A percentile compares a stretch with the other conserved stretches of the same genome.
phyloP scores from a whole-genome alignment of 805 yeast species.

The Debaryomyces prosopidis region DNA sequence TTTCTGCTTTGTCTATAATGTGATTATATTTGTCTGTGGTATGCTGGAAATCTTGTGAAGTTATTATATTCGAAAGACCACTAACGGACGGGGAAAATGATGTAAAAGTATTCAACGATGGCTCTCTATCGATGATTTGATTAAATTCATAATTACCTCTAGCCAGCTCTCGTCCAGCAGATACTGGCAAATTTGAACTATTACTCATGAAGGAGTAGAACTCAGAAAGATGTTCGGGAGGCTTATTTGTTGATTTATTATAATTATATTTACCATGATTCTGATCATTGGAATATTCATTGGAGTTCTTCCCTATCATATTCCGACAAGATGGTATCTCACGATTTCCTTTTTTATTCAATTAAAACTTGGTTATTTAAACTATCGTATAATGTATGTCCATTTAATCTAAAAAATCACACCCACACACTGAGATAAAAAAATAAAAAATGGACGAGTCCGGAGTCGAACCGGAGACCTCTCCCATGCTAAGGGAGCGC shows the following conservation, averaged over 20 bases:
- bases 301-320: neutral
- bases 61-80: constrained; percentile 61
- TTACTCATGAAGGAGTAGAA: constrained; percentile 53
- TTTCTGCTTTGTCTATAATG: constrained; percentile 46
- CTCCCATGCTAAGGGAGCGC: constrained; percentile 52
- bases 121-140: constrained; percentile 16
- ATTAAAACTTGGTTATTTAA: neutral
- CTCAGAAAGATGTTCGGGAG: constrained; percentile 60
- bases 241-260: constrained; percentile 10
- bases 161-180: constrained; percentile 11
- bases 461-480: constrained; percentile 39
- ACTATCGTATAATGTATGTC: neutral
- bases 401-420: neutral
- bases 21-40: constrained; percentile 51
- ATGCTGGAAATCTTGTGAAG: constrained; percentile 56
- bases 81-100: constrained; percentile 54
- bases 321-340: neutral
- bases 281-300: neutral
- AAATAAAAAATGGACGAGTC: constrained; percentile 26
- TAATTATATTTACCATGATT: neutral
- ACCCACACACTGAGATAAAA: neutral
- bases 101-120: constrained; percentile 42
- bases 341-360: neutral
- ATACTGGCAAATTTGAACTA: constrained; percentile 10
- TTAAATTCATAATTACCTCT: neutral